Conservation (phyloP, 441 rosid species). For the Pelargonium hybrid region DNA sequence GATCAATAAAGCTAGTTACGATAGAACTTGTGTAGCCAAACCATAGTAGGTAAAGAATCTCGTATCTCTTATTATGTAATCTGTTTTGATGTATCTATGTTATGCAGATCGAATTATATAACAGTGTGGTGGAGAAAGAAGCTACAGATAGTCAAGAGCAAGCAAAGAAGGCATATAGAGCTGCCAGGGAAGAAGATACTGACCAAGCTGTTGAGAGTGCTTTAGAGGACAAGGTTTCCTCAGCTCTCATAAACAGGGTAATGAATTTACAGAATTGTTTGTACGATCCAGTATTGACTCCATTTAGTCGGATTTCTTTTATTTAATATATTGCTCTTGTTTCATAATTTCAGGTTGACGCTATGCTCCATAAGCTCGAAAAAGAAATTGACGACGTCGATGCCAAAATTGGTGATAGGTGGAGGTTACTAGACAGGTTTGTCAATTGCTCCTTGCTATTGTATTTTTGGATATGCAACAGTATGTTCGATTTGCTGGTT, state of each 20-base stretch:
- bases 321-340: neutral
- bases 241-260: conserved; percentile 68
- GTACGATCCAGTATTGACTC: conserved; percentile 14
- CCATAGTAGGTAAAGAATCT: neutral
- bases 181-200: conserved; percentile 56
- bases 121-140: conserved; percentile 60
- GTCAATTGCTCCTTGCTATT: conserved; percentile 17
- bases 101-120: conserved; percentile 62
- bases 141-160: conserved; percentile 51
- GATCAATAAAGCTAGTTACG: neutral
- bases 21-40: neutral
- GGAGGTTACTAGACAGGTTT: conserved; percentile 83
- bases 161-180: conserved; percentile 58
- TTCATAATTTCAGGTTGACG: conserved; percentile 51
- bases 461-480: too few relatives aligned
- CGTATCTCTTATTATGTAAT: neutral
- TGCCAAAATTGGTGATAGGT: conserved; percentile 77
- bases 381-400: conserved; percentile 89
- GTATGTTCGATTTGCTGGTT: too few relatives aligned
- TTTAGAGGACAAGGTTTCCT: conserved; percentile 46
- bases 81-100: conserved; percentile 13
- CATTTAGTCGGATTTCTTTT: conserved; percentile 3
- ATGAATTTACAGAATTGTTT: neutral
- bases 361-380: conserved; percentile 85
- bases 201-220: conserved; percentile 37